Conservation (phyloP, 306 rosid genomes). For the Abrus precatorius region DNA sequence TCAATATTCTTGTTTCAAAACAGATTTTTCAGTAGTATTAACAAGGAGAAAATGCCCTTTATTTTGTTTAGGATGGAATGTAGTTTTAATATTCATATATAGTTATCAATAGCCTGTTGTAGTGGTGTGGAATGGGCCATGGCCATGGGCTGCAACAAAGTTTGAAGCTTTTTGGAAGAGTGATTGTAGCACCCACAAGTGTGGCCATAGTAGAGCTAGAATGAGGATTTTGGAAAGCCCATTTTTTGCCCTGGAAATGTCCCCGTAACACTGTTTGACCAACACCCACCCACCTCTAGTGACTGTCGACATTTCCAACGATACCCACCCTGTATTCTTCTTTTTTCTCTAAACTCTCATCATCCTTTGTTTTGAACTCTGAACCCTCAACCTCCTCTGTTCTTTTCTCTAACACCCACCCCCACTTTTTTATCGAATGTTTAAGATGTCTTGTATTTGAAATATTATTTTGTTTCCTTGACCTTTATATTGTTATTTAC, state of each 20-base stretch:
- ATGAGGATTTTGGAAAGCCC: neutral
- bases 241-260: neutral
- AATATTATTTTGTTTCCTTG: neutral
- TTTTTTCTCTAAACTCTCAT: neutral
- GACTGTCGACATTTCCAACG: neutral
- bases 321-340: neutral
- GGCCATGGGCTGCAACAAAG: neutral
- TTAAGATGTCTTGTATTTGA: neutral
- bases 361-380: neutral
- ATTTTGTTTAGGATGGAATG: conserved; percentile 34
- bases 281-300: neutral
- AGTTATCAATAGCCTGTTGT: neutral
- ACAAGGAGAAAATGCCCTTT: conserved; percentile 14
- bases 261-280: neutral
- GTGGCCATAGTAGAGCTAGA: neutral
- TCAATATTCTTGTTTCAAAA: conserved; percentile 8
- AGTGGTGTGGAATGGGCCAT: neutral
- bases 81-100: conserved; percentile 17
- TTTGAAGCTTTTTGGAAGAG: neutral
- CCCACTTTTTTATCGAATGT: neutral
- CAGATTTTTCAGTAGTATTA: conserved; percentile 18
- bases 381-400: conserved; percentile 1
- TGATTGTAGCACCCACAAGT: neutral
- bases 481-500: too few relatives aligned
- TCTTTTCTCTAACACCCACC: neutral